A percentile compares a stretch with the other conserved stretches of the same genome.
These are phyloP conservation scores for Chrysophaeum taylorii DNA, from an alignment of 352 stramenopile species.

Conservation along the genomic window DNA sequence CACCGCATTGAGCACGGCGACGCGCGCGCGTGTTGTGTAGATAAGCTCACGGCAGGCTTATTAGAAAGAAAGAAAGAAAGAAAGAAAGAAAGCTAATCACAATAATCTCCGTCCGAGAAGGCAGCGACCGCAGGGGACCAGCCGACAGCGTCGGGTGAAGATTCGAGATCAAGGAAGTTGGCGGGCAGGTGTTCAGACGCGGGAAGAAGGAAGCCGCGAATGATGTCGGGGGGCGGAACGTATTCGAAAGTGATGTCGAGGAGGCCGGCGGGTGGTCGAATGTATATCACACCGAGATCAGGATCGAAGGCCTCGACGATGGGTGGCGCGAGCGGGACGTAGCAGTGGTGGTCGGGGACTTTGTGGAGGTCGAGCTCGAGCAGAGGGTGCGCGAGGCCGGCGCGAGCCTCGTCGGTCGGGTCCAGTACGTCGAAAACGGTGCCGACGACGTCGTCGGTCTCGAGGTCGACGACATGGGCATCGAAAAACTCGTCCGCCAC, in stretches of 20 bases:
- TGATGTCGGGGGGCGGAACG: neutral
- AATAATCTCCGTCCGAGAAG: no score
- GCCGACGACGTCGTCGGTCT: neutral
- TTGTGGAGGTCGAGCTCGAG: neutral
- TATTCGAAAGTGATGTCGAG: conserved; percentile 9
- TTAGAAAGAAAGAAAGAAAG: no score
- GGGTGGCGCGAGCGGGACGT: neutral
- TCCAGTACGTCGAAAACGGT: neutral
- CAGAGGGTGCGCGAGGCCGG: neutral
- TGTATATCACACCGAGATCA: neutral
- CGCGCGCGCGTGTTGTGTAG: no score
- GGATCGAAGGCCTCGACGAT: neutral
- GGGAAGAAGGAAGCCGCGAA: neutral
- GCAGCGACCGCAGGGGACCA: no score
- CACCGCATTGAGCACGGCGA: no score
- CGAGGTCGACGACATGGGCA: neutral
- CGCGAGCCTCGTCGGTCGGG: neutral
- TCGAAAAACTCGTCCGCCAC: neutral
- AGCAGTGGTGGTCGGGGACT: neutral
- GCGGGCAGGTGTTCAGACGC: no score
- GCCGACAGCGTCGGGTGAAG: no score
- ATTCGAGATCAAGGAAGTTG: no score
- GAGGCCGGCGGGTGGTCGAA: neutral
- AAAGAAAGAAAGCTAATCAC: no score
- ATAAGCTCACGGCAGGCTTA: no score